Conservation (phyloP, 495 filamentous ascomycete genomes). For the Podospora pseudoanserina region DNA sequence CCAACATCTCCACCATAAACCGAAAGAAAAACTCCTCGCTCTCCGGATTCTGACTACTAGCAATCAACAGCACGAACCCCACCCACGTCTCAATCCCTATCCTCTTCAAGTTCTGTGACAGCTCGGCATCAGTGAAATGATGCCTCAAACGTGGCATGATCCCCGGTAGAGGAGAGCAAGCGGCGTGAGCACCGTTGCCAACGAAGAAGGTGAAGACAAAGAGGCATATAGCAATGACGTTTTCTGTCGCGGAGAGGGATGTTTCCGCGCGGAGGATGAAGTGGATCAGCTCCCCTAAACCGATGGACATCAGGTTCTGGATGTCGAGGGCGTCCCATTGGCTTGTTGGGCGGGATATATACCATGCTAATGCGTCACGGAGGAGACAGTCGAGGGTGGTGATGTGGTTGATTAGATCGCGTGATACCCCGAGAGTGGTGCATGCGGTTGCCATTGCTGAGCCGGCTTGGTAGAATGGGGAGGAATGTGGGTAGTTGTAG, state of each 20-base stretch:
- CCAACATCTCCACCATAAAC: slow-evolving; percentile 14
- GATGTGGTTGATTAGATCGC: slow-evolving; percentile 9
- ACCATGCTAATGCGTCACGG: slow-evolving; percentile 9
- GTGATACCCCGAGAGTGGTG: slow-evolving; percentile 7
- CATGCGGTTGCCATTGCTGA: slow-evolving; percentile 17
- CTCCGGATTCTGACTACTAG: slow-evolving; percentile 11
- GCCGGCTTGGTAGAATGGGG: not conserved
- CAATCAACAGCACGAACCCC: slow-evolving; percentile 17
- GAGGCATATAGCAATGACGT: slow-evolving; percentile 15
- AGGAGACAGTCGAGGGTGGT: slow-evolving; percentile 14
- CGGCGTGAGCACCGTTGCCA: slow-evolving; percentile 15
- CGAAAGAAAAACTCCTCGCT: slow-evolving; percentile 18
- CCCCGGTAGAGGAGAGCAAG: slow-evolving; percentile 17
- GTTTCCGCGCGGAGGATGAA: slow-evolving; percentile 17
- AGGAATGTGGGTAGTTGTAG: slow-evolving; percentile 17
- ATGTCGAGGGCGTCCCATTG: slow-evolving; percentile 18
- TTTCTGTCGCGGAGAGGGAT: slow-evolving; percentile 11
- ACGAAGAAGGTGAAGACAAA: slow-evolving; percentile 20
- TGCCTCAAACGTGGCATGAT: slow-evolving; percentile 16
- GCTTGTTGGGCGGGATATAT: not conserved
- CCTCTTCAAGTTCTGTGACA: not conserved
- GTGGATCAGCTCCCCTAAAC: slow-evolving; percentile 17
- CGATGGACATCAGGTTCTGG: slow-evolving; percentile 18
- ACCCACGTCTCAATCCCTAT: slow-evolving; percentile 21
- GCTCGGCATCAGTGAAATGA: slow-evolving; percentile 7